A percentile compares a stretch with the other conserved stretches of the same genome.
Evolutionary conservation across 2,329 filamentous ascomycete genomes (phyloP).

Genomic region (Paecilomyces fulvus): DNA sequence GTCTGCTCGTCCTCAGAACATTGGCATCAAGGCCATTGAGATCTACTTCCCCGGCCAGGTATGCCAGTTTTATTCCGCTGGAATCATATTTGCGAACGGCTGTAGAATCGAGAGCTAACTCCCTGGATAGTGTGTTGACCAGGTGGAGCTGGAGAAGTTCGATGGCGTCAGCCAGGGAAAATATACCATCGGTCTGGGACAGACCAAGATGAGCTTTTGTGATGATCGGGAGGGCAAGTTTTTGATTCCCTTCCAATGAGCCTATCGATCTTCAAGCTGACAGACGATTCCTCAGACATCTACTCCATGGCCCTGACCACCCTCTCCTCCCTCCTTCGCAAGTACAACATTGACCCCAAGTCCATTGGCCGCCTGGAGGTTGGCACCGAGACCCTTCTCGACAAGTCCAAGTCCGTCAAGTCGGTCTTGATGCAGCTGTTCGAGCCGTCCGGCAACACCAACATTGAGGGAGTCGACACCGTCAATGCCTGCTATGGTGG

Average conservation of each 20-base stretch:
- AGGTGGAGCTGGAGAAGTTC: slow-evolving; percentile 74
- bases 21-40: slow-evolving; percentile 89
- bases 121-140: slow-evolving; percentile 64
- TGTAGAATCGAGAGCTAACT: slow-evolving; percentile 9
- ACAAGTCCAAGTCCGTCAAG: slow-evolving; percentile 90
- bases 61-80: slow-evolving; percentile 25
- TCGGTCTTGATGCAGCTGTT: slow-evolving; percentile 82
- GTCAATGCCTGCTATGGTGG: slow-evolving; percentile 82
- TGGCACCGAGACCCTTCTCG: slow-evolving; percentile 74
- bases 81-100: slow-evolving; percentile 1
- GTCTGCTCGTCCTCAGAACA: slow-evolving; percentile 72
- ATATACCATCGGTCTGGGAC: slow-evolving; percentile 84
- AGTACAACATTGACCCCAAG: slow-evolving; percentile 73
- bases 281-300: slow-evolving; percentile 52
- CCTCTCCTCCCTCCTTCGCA: slow-evolving; percentile 67
- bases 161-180: slow-evolving; percentile 75
- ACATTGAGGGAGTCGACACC: slow-evolving; percentile 74
- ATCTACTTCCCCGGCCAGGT: slow-evolving; percentile 84
- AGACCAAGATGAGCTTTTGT: slow-evolving; percentile 89
- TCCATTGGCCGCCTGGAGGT: slow-evolving; percentile 75
- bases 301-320: slow-evolving; percentile 78
- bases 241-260: neutral
- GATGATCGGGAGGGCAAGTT: slow-evolving; percentile 73
- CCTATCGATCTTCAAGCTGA: neutral
- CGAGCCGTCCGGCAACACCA: slow-evolving; percentile 62